Base-by-base conservation (phyloP, 805 yeast species). In the Debaryomyces tyrocola region DNA sequence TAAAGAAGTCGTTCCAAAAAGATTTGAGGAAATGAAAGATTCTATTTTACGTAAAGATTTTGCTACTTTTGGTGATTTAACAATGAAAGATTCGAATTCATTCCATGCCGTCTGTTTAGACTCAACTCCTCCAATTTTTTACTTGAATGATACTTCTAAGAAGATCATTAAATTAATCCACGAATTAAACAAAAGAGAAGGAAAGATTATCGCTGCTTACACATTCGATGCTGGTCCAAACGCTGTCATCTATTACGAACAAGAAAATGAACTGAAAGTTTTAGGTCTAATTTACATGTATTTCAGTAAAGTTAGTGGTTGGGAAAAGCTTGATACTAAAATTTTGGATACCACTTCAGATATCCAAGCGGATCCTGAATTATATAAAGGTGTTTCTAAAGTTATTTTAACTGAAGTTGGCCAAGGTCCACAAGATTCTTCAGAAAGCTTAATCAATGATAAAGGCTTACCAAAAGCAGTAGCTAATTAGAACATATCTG, bases 211-310 rank as follows among this genome's bases (percentile, higher is more conserved):
- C 45, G 99, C 96, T 10, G 98, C 98, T 33, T 94, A 94, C 69
- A 94, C 99, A 1, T 94, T 87, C 62, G 99, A 94, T 67, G 99
- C 99, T 28, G 99, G 99, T 63, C 99, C 99, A 68, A 94, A 94
- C 69, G 96, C 97, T 17, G 99, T 94, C 38, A 79, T 94, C 50
- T 94, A 94, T 72, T 94, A 94, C 64, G 83, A 85, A 62, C 79
- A 78, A 54, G 75, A 83, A 59, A 80, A 92, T 67, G 96, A 90
- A 68, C 57, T 69, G n/a, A 75, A 73, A 51, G 83, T 94, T 6
- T 77, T 92, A 56, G 84, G 90, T 3, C 75, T 88, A 53, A 70
- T 94, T 48, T 73, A 84, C 66, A 72, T 75, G 46, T 75, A 80
- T 52, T 84, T 90, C 59, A 66, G 68, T 41, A 59, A 76, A 41